Percentiles rank a stretch among this genome's conserved stretches.
These are phyloP conservation scores for Amniculicola lignicola DNA, from an alignment of 495 filamentous ascomycete species.

Conservation along the genomic window DNA sequence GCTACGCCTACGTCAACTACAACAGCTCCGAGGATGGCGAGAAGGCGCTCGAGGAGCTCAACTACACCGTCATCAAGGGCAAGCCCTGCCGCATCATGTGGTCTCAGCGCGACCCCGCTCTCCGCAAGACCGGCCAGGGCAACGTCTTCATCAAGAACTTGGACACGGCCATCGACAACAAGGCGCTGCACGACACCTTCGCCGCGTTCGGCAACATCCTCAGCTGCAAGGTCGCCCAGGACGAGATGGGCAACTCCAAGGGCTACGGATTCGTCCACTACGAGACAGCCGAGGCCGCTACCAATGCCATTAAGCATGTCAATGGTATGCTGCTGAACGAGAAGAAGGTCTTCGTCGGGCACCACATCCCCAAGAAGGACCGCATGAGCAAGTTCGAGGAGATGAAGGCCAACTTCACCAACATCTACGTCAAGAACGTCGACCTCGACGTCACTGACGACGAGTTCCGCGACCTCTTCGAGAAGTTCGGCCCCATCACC, in stretches of 20 bases:
- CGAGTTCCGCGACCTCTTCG: constrained; percentile 89
- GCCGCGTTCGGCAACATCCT: constrained; percentile 98
- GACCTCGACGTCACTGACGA: constrained; percentile 82
- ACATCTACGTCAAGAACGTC: constrained; percentile 99
- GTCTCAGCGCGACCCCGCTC: constrained; percentile 98
- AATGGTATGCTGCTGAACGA: constrained; percentile 99
- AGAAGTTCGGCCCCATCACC: constrained; percentile 88
- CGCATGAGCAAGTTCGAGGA: constrained; percentile 99
- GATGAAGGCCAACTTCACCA: constrained; percentile 99
- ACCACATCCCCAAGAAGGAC: constrained; percentile 99
- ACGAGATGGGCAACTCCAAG: constrained; percentile 93
- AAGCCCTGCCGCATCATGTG: constrained; percentile 99
- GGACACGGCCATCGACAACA: constrained; percentile 98
- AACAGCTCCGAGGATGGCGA: constrained; percentile 95
- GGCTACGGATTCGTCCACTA: constrained; percentile 99
- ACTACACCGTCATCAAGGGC: constrained; percentile 99
- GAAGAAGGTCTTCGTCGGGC: constrained; percentile 99
- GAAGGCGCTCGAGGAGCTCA: constrained; percentile 96
- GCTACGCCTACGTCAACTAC: constrained; percentile 99
- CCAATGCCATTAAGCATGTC: constrained; percentile 97
- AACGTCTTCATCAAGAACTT: constrained; percentile 99
- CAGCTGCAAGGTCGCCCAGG: constrained; percentile 98
- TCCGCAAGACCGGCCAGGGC: constrained; percentile 98
- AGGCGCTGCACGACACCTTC: constrained; percentile 99
- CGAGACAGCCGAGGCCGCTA: constrained; percentile 96